Percentiles rank a stretch among this genome's conserved stretches.
Evolutionary conservation across 129 eudicot species (phyloP).

Genomic region (Ambrosia artemisiifolia): DNA sequence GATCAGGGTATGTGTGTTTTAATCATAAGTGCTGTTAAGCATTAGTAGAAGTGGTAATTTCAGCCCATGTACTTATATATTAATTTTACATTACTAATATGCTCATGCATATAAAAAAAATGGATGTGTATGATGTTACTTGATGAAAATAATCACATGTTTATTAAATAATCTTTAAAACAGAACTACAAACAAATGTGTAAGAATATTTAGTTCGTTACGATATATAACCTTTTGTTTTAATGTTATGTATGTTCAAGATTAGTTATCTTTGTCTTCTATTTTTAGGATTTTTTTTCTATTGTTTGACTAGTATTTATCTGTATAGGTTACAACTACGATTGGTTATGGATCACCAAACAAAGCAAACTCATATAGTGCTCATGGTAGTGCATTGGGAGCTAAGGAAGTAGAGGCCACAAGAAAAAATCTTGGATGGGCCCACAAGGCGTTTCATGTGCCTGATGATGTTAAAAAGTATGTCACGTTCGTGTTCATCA

Average conservation of each 20-base stretch:
- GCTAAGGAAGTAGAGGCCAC: slow-evolving; percentile 75
- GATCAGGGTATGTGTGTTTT: slow-evolving; percentile 38
- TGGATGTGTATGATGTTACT: too few relatives aligned
- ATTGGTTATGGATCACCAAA: slow-evolving; percentile 72
- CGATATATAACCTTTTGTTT: too few relatives aligned
- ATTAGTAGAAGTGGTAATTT: neutral
- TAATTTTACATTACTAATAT: too few relatives aligned
- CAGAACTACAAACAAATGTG: too few relatives aligned
- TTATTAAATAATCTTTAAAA: too few relatives aligned
- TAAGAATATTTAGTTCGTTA: too few relatives aligned
- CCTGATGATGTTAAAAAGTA: slow-evolving; percentile 66
- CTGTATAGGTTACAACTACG: slow-evolving; percentile 48
- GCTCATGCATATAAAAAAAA: too few relatives aligned
- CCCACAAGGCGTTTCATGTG: slow-evolving; percentile 53
- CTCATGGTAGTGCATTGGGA: slow-evolving; percentile 60
- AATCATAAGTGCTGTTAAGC: neutral
- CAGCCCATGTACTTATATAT: neutral
- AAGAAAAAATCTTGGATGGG: slow-evolving; percentile 58
- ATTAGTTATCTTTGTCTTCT: neutral
- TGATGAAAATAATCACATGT: too few relatives aligned
- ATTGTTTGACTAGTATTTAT: neutral
- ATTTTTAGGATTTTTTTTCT: neutral
- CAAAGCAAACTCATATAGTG: slow-evolving; percentile 65
- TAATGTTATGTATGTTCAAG: too few relatives aligned
- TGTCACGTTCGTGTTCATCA: neutral